Base-by-base conservation (phyloP, 2,329 filamentous ascomycete genomes). In the Aspergillus quadrilineatus region DNA sequence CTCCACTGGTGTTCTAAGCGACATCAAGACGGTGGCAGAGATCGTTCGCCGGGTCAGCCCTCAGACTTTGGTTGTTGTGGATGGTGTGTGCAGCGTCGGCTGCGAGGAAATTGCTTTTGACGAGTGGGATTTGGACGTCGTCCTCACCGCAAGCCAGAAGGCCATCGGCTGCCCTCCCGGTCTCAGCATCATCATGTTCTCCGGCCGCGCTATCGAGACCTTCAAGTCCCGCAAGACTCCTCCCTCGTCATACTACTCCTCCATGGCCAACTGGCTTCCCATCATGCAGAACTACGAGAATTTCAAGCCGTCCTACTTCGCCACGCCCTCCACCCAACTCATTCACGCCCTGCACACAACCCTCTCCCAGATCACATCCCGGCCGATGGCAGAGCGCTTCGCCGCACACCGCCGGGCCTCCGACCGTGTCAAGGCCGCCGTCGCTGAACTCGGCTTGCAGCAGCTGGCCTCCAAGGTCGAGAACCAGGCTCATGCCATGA, bases 271-370 rank as follows among this genome's bases (percentile, higher is more conserved):
- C 78, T 99, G 94, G 94, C 80, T 92, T 56, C 93, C 93, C 46
- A 94, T 99, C 76, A 97, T 99, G 93, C 87, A 94, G 79, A 97
- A 97, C 79, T 99, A 99, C 77, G 94, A 99, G 79, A 90, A 91
- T 62, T 91, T 92, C 81, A 99, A 97, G 80, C 86, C 94, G 37
- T 96, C 92, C 2, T 99, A 99, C 81, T 99, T 99, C 71, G 94
- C 94, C 37, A 99, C 94, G 1, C 94, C 94, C 0, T 92, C 92
- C 4, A 94, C 94, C 12, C 94, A 99, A 77, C 85, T 99, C 50
- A 82, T 99, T 65, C 93, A 89, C 75, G 94, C 94, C 47, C 84
- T 99, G 36, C 89, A 99, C 82, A 96, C 92, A 7, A 84, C 92
- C 2, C 82, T 99, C 29, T 88, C 81, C 55, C 91, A 96, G 75